Conservation (phyloP, 495 filamentous ascomycete genomes). For the Jackrogersella minutella region DNA sequence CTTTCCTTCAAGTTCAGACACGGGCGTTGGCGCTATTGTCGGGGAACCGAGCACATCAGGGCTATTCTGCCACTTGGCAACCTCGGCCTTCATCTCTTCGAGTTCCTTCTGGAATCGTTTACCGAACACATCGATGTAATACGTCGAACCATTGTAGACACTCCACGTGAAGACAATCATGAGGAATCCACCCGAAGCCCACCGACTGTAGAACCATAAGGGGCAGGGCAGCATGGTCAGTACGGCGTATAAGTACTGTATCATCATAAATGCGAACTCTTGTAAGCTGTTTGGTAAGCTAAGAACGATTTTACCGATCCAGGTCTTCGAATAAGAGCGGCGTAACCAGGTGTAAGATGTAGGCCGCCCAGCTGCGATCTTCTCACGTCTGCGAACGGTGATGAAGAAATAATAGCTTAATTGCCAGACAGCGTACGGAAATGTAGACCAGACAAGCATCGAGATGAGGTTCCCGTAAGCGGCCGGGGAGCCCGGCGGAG, state of each 20-base stretch:
- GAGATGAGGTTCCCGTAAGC: conserved; percentile 78
- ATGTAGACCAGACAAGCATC: conserved; percentile 93
- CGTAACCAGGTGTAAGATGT: conserved; percentile 98
- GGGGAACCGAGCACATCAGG: conserved; percentile 57
- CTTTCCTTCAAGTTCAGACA: conserved; percentile 9
- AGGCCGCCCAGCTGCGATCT: conserved; percentile 94
- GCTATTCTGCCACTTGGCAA: conserved; percentile 82
- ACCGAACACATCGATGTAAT: conserved; percentile 97
- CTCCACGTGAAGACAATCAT: conserved; percentile 85
- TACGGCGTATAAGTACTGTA: conserved; percentile 90
- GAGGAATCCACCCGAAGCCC: conserved; percentile 79
- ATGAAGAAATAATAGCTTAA: conserved; percentile 91
- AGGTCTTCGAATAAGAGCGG: conserved; percentile 82
- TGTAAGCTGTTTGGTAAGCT: conserved; percentile 77
- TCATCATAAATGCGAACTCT: conserved; percentile 92
- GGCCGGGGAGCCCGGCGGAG: conserved; percentile 70
- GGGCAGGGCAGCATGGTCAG: conserved; percentile 94
- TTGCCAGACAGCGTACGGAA: conserved; percentile 94
- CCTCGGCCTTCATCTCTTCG: conserved; percentile 87
- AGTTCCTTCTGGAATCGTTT: conserved; percentile 96
- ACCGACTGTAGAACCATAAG: conserved; percentile 92
- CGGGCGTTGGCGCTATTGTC: conserved; percentile 47
- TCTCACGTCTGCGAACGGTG: conserved; percentile 86
- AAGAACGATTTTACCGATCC: conserved; percentile 87
- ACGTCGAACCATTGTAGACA: conserved; percentile 94